Percentiles rank a stretch among this genome's conserved stretches.
Evolutionary conservation across 2,329 filamentous ascomycete genomes (phyloP).

Genomic region (Ceratocystis eucalypticola): DNA sequence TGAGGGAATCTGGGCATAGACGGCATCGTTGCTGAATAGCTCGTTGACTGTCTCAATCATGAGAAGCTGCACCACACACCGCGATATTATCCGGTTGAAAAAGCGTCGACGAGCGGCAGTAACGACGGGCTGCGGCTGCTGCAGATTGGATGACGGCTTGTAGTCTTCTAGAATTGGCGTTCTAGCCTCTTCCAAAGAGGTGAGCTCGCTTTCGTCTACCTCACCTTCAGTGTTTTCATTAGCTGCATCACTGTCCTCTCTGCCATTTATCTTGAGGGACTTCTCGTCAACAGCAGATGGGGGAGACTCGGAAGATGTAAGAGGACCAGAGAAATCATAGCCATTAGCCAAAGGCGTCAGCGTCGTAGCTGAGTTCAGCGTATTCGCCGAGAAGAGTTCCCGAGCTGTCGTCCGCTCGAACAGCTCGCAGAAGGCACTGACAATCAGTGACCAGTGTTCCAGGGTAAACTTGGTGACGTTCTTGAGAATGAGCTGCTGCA

Average conservation of each 20-base stretch:
- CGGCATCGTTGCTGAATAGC: slow-evolving; percentile 91
- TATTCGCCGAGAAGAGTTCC: slow-evolving; percentile 79
- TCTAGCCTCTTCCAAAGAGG: slow-evolving; percentile 4
- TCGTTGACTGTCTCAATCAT: slow-evolving; percentile 99
- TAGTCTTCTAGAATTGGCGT: slow-evolving; percentile 59
- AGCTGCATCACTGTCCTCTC: slow-evolving; percentile 28
- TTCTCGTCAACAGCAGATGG: slow-evolving; percentile 35
- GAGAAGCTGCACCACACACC: slow-evolving; percentile 89
- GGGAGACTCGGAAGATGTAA: slow-evolving; percentile 28
- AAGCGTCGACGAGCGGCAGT: slow-evolving; percentile 85
- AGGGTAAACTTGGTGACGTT: slow-evolving; percentile 85
- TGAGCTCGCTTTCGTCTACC: slow-evolving; percentile 18
- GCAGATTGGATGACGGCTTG: slow-evolving; percentile 58
- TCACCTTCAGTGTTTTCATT: slow-evolving; percentile 22
- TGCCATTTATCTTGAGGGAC: slow-evolving; percentile 48
- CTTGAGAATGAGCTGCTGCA: slow-evolving; percentile 91
- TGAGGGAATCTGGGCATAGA: slow-evolving; percentile 87
- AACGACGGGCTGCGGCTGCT: slow-evolving; percentile 82
- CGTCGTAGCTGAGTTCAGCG: slow-evolving; percentile 40
- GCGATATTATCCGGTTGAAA: slow-evolving; percentile 98
- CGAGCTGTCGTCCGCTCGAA: slow-evolving; percentile 92
- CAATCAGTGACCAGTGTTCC: slow-evolving; percentile 86
- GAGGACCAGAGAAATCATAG: slow-evolving; percentile 34
- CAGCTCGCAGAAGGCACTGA: slow-evolving; percentile 87
- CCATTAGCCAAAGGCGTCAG: slow-evolving; percentile 41